Evolutionary conservation across 2,329 filamentous ascomycete genomes (phyloP).

Genomic region (Penicillium sumatraense): DNA sequence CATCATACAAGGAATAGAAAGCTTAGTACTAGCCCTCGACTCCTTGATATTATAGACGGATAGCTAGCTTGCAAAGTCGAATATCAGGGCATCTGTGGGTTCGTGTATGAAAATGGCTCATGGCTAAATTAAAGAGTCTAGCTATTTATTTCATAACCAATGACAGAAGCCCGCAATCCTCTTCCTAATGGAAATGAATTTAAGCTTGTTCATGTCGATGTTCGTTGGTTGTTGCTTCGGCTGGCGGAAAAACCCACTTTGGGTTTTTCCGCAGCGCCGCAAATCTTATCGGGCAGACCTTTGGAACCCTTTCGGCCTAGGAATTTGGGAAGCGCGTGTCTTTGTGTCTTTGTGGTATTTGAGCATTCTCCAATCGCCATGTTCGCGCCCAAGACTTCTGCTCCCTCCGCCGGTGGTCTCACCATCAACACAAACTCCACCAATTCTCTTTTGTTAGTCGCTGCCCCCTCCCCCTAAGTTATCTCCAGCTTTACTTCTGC

Average conservation of each 20-base stretch:
- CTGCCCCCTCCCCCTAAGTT: not conserved
- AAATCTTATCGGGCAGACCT: constrained; percentile 25
- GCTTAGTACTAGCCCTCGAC: constrained; percentile 6
- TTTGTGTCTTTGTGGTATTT: constrained; percentile 15
- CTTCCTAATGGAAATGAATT: too few relatives aligned
- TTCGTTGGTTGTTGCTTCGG: not conserved
- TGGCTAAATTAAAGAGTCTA: not conserved
- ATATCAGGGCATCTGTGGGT: too few relatives aligned
- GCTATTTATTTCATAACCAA: not conserved
- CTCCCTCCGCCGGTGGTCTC: constrained; percentile 43
- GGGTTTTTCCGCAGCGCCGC: constrained; percentile 5
- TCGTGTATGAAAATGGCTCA: not conserved
- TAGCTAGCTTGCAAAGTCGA: not conserved
- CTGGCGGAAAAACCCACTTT: constrained; percentile 20
- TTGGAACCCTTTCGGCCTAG: not conserved
- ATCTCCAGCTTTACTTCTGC: not conserved
- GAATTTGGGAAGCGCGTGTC: too few relatives aligned
- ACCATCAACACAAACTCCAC: constrained; percentile 59
- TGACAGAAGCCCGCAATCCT: too few relatives aligned
- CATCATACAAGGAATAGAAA: constrained; percentile 16
- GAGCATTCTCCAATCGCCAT: constrained; percentile 27
- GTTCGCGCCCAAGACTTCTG: constrained; percentile 43
- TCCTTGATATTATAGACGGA: not conserved
- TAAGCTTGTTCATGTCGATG: not conserved
- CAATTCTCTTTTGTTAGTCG: constrained; percentile 52